phyloP scores from a whole-genome alignment of 1,284 basidiomycete species.

The Polyporus tsugae region DNA sequence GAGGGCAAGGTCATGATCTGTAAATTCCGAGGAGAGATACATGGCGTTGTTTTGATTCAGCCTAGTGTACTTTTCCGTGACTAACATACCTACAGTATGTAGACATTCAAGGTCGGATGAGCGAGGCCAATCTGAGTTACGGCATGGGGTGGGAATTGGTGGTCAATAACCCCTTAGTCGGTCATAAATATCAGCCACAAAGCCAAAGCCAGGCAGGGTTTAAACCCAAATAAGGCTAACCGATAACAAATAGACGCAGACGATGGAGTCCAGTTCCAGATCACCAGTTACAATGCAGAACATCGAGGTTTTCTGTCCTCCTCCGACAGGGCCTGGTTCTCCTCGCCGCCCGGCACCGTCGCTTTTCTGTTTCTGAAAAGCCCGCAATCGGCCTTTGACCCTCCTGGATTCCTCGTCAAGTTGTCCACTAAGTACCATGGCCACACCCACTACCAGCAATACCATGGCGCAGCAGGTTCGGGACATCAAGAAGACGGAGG shows the following conservation, averaged over 20 bases:
- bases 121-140: not conserved
- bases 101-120: not conserved
- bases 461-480: slow-evolving; percentile 22
- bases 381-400: slow-evolving; percentile 7
- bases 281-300: not conserved
- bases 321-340: not conserved
- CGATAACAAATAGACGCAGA: not conserved
- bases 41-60: not conserved
- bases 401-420: not conserved
- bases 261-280: not conserved
- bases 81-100: not conserved
- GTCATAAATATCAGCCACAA: not conserved
- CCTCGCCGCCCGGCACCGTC: not conserved
- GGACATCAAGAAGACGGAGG: slow-evolving; percentile 12
- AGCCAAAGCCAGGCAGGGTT: not conserved
- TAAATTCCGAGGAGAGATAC: too few relatives aligned
- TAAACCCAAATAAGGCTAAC: not conserved
- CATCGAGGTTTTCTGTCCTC: not conserved
- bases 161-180: not conserved
- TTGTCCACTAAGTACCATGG: not conserved
- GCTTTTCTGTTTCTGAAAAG: slow-evolving; percentile 18
- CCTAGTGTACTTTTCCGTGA: not conserved
- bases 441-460: not conserved
- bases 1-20: too few relatives aligned
- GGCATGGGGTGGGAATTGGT: not conserved